A percentile compares a stretch with the other conserved stretches of the same genome.
phyloP scores from a whole-genome alignment of 164 flowering plant genomes.

The Tinospora cordifolia region DNA sequence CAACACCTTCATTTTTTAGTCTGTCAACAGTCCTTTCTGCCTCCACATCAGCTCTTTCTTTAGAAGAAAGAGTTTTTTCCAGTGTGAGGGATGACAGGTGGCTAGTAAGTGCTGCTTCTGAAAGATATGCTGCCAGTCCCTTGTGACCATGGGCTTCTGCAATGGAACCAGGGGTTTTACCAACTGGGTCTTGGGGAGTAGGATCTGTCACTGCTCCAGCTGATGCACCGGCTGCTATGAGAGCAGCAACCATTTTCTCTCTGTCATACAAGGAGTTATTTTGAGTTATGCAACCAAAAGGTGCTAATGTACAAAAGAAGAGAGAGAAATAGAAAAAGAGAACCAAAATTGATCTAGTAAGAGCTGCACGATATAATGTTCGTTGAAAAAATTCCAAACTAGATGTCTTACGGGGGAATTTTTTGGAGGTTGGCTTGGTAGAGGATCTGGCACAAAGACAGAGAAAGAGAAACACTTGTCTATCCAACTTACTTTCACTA shows the following conservation, averaged over 20 bases:
- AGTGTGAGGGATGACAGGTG: conserved; percentile 77
- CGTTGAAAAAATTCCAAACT: neutral
- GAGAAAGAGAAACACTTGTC: neutral
- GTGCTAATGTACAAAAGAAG: neutral
- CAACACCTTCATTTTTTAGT: conserved; percentile 26
- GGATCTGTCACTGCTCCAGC: conserved; percentile 95
- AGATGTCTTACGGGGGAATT: neutral
- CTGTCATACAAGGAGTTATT: conserved; percentile 29
- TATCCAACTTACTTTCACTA: too few relatives aligned
- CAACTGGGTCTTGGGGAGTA: conserved; percentile 57
- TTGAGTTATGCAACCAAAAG: neutral
- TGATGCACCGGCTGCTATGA: conserved; percentile 83
- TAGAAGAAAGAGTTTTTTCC: conserved; percentile 65
- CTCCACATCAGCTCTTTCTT: conserved; percentile 51
- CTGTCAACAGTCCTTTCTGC: conserved; percentile 62
- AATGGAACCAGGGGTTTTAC: conserved; percentile 71
- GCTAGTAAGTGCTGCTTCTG: conserved; percentile 76
- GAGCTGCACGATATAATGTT: neutral
- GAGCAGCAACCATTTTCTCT: conserved; percentile 90
- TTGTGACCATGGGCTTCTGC: conserved; percentile 65
- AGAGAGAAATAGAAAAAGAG: neutral
- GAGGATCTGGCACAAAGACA: neutral
- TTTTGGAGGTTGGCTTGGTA: neutral
- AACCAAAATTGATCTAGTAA: neutral
- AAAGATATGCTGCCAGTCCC: conserved; percentile 96